Base-by-base conservation (phyloP, 352 stramenopile species). In the Pelagophyceae sp. region DNA sequence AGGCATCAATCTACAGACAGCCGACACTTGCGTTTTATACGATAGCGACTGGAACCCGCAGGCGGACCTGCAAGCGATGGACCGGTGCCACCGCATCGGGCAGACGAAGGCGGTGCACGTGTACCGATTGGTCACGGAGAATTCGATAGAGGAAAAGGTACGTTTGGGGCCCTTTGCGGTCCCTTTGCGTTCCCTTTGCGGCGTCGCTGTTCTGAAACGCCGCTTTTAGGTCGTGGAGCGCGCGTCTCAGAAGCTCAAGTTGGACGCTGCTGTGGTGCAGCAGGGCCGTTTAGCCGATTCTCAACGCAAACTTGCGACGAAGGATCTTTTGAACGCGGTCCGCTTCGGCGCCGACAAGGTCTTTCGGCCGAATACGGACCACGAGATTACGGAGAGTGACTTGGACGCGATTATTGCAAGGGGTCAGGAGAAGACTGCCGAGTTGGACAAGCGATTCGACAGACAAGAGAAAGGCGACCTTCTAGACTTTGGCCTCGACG, bases 101-200 rank as follows among this genome's bases (percentile, higher is more conserved):
- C 96, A 99, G 86, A 99, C 93, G 65, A 97, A 97, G 84, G 87
- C 87, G 25, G 96, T 99, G 69, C 94, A 95, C 54, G 95, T 99
- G 11, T 99, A 98, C 87, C 92, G 96, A 19, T 93, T 99, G 65
- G 96, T 99, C 65, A 98, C 96, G 35, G 95, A 99, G 78, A 93
- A 97, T 76, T 99, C 95, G 0, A 94, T 99, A 19, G 96, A 99
- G 81, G 95, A 99, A 83, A 99, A 99, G 86, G n/a, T n/a, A n/a
- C n/a, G n/a, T n/a, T n/a, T n/a, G n/a, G n/a, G n/a, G n/a, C n/a
- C n/a, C n/a, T n/a, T n/a, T n/a, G n/a, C n/a, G n/a, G n/a, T n/a
- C n/a, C n/a, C n/a, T n/a, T 96, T 97, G 54, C 15, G 72, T 35
- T n/a, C 35, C n/a, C n/a, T n/a, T n/a, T n/a, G n/a, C n/a, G n/a